Conservation (phyloP, 139 green algal species). For the Chlorokybus atmophyticus region DNA sequence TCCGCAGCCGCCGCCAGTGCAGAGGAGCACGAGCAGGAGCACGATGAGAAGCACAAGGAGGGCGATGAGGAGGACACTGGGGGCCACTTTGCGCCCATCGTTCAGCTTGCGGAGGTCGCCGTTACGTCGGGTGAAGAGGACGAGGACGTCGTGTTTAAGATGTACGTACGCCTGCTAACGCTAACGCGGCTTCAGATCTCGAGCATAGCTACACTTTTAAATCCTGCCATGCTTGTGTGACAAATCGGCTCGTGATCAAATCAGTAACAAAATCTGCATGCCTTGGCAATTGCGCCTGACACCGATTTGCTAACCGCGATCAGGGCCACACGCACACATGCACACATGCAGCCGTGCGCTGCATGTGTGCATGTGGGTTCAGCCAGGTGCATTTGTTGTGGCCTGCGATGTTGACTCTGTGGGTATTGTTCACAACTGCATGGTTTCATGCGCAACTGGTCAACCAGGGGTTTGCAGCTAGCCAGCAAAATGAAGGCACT, state of each 20-base stretch:
- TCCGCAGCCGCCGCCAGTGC: too few relatives aligned
- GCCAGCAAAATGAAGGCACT: too few relatives aligned
- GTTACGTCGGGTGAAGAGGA: conserved; percentile 84
- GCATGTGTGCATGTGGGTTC: too few relatives aligned
- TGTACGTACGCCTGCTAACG: conserved; percentile 45
- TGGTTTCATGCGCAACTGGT: too few relatives aligned
- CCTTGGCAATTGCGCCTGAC: neutral
- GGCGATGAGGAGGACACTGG: conserved; percentile 30
- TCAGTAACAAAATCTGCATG: neutral
- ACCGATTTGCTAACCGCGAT: neutral
- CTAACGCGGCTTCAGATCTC: neutral
- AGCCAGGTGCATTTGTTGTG: too few relatives aligned
- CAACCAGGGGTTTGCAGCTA: too few relatives aligned
- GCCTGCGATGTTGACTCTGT: too few relatives aligned
- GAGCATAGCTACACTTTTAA: neutral
- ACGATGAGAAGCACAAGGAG: too few relatives aligned
- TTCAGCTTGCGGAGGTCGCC: conserved; percentile 92
- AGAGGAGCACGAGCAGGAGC: too few relatives aligned
- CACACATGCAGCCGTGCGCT: neutral
- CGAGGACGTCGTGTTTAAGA: conserved; percentile 69
- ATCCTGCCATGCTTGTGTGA: neutral
- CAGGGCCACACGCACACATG: neutral
- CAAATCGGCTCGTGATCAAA: neutral
- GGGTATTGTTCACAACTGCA: too few relatives aligned
- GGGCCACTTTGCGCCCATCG: conserved; percentile 29